Base-by-base conservation (phyloP, 257 asterid species). In the Fraxinus americana region DNA sequence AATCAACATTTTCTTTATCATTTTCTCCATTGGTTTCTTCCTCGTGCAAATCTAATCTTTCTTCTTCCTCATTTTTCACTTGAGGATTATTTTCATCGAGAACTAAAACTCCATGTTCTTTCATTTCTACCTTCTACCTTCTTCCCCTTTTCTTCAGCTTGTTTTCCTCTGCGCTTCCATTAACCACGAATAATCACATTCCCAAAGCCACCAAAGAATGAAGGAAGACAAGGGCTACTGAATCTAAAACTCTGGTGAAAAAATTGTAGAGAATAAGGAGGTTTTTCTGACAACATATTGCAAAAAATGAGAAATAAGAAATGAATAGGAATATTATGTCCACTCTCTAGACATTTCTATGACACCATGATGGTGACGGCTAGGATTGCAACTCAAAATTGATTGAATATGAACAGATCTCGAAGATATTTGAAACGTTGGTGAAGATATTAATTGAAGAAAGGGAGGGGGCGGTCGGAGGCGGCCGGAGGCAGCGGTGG, bases 321-420 rank as follows among this genome's bases (percentile, higher is more conserved):
- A 30, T 30, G 34, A 30, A 30, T 30, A 30, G 50, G 50, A 43
- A 36, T 75, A 67, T 75, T 34, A 50, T 32, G 67, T 67, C n/a
- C 78, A 50, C 67, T 34, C 76, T 77, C 82, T 68, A 72, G 87
- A 83, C 85, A 81, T 12, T 83, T 85, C 80, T 82, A n/a, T 63
- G 12, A 67, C 14, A 30, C 78, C 91, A 87, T 73, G 87, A 79
- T 81, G 7, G n/a, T 71, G 83, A 82, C 87, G 85, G 87, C 87
- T 83, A 10, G 74, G 87, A 43, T 50, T 14, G 21, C 68, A 73
- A 45, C 52, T 61, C 48, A 67, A 71, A 27, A 71, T 82, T 82
- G 86, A 82, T 82, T 87, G 86, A 83, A 78, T 63, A 17, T 76
- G 34, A 30, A 30, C 34, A 2, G 34, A 30, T 30, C 34, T 30